Evolutionary conservation across 495 filamentous ascomycete genomes (phyloP).

Genomic region (Penicillium goetzii): DNA sequence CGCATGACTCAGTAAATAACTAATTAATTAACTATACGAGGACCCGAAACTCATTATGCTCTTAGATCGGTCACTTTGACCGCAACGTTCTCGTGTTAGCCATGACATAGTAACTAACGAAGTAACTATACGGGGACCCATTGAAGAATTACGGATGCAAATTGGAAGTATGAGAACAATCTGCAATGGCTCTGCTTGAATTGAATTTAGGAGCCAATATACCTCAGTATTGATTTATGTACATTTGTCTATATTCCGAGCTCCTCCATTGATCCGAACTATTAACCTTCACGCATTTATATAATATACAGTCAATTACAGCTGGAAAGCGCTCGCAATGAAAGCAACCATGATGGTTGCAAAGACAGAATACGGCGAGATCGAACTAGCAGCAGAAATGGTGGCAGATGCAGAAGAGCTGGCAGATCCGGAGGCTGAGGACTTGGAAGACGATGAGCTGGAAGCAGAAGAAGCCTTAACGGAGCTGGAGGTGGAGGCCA

Average conservation of each 20-base stretch:
- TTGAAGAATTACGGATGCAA: not conserved
- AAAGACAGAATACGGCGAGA: constrained; percentile 13
- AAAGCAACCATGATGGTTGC: constrained; percentile 27
- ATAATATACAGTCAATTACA: constrained; percentile 22
- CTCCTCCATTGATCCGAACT: not conserved
- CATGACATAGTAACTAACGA: not conserved
- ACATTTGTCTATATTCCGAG: constrained; percentile 17
- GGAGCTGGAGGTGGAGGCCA: constrained; percentile 19
- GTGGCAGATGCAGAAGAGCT: constrained; percentile 14
- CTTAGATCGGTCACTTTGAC: constrained; percentile 11
- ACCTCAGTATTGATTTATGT: not conserved
- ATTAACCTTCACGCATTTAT: not conserved
- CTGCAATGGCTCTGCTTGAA: not conserved
- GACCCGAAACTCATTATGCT: not conserved
- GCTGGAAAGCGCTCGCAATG: constrained; percentile 29
- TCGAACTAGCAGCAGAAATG: constrained; percentile 17
- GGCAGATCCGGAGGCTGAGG: constrained; percentile 16
- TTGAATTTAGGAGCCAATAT: not conserved
- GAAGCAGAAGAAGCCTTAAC: constrained; percentile 10
- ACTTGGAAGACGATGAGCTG: constrained; percentile 15
- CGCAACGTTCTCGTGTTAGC: constrained; percentile 1
- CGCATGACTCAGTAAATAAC: too few relatives aligned
- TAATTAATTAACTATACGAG: too few relatives aligned
- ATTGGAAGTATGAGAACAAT: not conserved
- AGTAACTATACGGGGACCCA: not conserved